Base-by-base conservation (phyloP, 2,329 filamentous ascomycete species). In the Parastagonospora avenae region DNA sequence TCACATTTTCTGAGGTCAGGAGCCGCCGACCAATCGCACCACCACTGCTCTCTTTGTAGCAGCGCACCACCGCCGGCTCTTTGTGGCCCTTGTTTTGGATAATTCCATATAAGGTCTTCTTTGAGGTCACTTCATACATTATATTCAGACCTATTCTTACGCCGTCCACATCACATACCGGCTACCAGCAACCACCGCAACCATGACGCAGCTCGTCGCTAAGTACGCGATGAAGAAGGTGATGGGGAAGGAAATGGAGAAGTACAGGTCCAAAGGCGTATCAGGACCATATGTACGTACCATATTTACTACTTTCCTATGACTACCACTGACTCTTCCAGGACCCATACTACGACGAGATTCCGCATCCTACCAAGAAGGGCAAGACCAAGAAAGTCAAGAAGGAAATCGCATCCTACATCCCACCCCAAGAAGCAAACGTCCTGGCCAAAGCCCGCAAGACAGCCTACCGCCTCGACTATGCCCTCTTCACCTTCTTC, bases 301-400 rank as follows among this genome's bases (percentile, higher is more conserved):
- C 10, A 31, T 27, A 15, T 30, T 16, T 37, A 15, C 40, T 37
- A 11, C 32, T 39, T 16, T 38, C 31, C 11, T 14, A 3, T 47
- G 30, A 39, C 48, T 27, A 24, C 27, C 27, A 42, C 46, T 55
- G 31, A 58, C 50, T 41, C 31, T 19, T 28, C 40, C 65, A 97
- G 90, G 92, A 97, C 70, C 92, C 92, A 5, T 96, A 92, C 77
- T 96, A 92, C 66, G 91, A 96, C 72, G 81, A 86, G 61, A 86
- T 96, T 31, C 86, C 87, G 16, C 87, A 92, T 36, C 90, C 89
- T 8, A 83, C 85, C 56, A 84, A 80, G 46, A 85, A 86, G 24
- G 86, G 85, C 64, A 95, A 92, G 72, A 80, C 82, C 50, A 93
- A 91, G 79, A 96, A 90, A 74, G 84, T 88, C 70, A 91, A 89